Conservation (phyloP, 306 rosid species). For the Cajanus cajan region DNA sequence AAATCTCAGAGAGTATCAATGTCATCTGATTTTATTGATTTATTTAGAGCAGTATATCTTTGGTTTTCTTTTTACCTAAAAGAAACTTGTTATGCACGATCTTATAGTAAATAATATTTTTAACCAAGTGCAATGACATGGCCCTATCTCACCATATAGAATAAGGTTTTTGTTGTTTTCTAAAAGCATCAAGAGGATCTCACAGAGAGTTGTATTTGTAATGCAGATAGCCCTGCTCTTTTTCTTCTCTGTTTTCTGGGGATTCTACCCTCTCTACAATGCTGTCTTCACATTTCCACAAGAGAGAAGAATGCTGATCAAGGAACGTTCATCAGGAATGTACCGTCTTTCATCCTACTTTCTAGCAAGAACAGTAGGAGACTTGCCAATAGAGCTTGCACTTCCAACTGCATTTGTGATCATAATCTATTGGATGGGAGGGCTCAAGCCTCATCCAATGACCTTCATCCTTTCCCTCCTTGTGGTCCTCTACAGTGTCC, state of each 20-base stretch:
- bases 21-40: no score
- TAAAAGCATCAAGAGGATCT: slow-evolving; percentile 3
- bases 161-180: not conserved
- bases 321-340: slow-evolving; percentile 84
- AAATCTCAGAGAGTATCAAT: no score
- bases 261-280: slow-evolving; percentile 85
- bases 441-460: slow-evolving; percentile 65
- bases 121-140: not conserved
- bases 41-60: not conserved
- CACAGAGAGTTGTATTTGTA: not conserved
- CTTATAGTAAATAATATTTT: not conserved
- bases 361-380: slow-evolving; percentile 74
- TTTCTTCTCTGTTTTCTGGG: slow-evolving; percentile 95
- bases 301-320: slow-evolving; percentile 75
- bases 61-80: not conserved
- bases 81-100: not conserved
- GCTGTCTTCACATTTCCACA: slow-evolving; percentile 90
- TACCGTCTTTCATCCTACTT: slow-evolving; percentile 77
- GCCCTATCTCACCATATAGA: no score
- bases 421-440: slow-evolving; percentile 87
- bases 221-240: slow-evolving; percentile 71
- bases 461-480: slow-evolving; percentile 65
- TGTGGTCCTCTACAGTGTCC: slow-evolving; percentile 73
- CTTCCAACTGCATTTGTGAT: slow-evolving; percentile 78
- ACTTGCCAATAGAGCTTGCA: slow-evolving; percentile 76